A percentile compares a stretch with the other conserved stretches of the same genome.
phyloP scores from a whole-genome alignment of 345 rosid genomes.

The Arabidopsis arenosa region DNA sequence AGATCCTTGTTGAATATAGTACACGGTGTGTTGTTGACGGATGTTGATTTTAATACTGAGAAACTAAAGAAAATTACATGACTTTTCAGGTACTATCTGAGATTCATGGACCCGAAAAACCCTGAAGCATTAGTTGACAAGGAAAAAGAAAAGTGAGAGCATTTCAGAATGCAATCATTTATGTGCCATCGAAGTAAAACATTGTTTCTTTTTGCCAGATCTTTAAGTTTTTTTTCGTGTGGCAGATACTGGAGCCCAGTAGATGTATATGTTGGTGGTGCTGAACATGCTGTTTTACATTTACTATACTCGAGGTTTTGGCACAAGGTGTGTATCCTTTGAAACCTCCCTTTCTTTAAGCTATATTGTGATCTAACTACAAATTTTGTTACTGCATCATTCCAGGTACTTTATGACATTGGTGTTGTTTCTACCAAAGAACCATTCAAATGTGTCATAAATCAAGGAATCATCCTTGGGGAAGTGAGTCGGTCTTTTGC shows the following conservation, averaged over 20 bases:
- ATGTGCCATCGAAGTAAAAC: neutral
- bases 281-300: slow-evolving; percentile 98
- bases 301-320: slow-evolving; percentile 93
- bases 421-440: slow-evolving; percentile 92
- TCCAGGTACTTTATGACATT: slow-evolving; percentile 88
- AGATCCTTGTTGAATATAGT: slow-evolving; percentile 6
- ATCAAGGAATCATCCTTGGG: slow-evolving; percentile 97
- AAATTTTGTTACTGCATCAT: slow-evolving; percentile 34
- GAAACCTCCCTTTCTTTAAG: slow-evolving; percentile 5
- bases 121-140: slow-evolving; percentile 73
- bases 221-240: slow-evolving; percentile 20
- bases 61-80: neutral
- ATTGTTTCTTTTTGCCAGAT: neutral
- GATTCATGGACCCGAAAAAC: slow-evolving; percentile 94
- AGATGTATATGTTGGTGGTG: slow-evolving; percentile 96
- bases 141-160: slow-evolving; percentile 75
- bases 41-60: slow-evolving; percentile 9
- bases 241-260: slow-evolving; percentile 93
- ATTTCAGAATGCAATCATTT: slow-evolving; percentile 7
- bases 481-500: slow-evolving; percentile 59
- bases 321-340: slow-evolving; percentile 74
- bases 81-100: slow-evolving; percentile 83
- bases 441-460: slow-evolving; percentile 96
- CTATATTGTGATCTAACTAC: slow-evolving; percentile 14
- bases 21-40: neutral